phyloP scores from a whole-genome alignment of 345 rosid species.

The Lumnitzera racemosa region DNA sequence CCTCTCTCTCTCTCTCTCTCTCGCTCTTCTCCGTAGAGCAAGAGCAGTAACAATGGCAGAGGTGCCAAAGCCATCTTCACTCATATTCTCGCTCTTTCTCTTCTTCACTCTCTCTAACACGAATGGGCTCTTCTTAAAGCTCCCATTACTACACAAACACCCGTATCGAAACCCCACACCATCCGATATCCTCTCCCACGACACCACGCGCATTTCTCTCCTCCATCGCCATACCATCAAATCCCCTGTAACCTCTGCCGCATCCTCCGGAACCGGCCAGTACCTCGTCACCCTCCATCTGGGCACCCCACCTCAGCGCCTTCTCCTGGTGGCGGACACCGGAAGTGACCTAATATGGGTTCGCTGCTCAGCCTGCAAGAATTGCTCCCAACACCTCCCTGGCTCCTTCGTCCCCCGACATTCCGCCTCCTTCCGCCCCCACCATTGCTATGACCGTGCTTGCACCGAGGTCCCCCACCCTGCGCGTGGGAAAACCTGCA shows the following conservation, averaged over 20 bases:
- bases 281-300: constrained; percentile 66
- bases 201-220: constrained; percentile 41
- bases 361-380: constrained; percentile 66
- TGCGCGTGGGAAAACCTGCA: constrained; percentile 32
- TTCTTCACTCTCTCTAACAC: constrained; percentile 3
- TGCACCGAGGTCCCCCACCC: constrained; percentile 57
- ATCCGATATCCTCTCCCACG: constrained; percentile 31
- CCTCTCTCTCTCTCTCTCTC: constrained; percentile 5
- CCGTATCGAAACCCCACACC: constrained; percentile 25
- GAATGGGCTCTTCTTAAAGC: constrained; percentile 39
- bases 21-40: not conserved
- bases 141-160: constrained; percentile 53
- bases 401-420: constrained; percentile 71
- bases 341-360: constrained; percentile 92
- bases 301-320: constrained; percentile 73
- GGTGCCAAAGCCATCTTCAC: not conserved
- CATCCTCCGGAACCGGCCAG: constrained; percentile 75
- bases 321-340: constrained; percentile 70
- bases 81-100: constrained; percentile 10
- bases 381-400: constrained; percentile 43
- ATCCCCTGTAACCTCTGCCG: constrained; percentile 68
- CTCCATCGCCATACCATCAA: constrained; percentile 24
- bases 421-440: constrained; percentile 60
- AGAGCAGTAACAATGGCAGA: constrained; percentile 10
- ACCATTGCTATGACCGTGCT: constrained; percentile 54